Evolutionary conservation across 1,284 basidiomycete species (phyloP), one percentile per base, ranked within the genome.

Genomic region (Macrocystidia cucumis): DNA sequence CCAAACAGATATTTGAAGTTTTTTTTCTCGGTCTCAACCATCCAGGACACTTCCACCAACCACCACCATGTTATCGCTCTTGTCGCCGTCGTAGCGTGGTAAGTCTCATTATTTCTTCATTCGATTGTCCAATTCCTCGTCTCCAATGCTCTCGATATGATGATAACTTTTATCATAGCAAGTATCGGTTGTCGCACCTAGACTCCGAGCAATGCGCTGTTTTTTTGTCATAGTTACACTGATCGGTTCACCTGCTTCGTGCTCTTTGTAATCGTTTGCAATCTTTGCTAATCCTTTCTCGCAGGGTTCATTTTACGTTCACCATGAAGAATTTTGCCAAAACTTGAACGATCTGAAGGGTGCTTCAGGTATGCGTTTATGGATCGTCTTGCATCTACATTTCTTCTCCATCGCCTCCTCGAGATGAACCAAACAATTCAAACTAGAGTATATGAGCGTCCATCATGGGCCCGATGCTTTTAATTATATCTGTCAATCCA

Each of bases 181-280:
- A 78, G 75, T 57, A 60, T 57, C 59, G 52, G 48, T 51, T 54
- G 52, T 59, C 55, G 43, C 69, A 74, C 72, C 69, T 68, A 62
- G 63, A 58, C 57, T 51, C 56, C 51, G 62, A 48, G 55, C 68
- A 49, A 66, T 74, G 67, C 60, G 66, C 55, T 14, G 56, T 57
- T 63, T 60, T 68, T 67, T 67, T 82, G 82, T 86, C 82, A 86
- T 86, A 85, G 82, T 86, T 86, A 86, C 82, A 79, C 82, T 85
- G 82, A 85, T 74, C 67, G 66, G 74, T 73, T 59, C 49, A 46
- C 24, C 3, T 36, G 39, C 28, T 25, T 40, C 18, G 7, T 41
- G 30, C 29, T 33, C 21, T 14, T 27, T 39, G n/a, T n/a, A n/a
- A n/a, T n/a, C n/a, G n/a, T n/a, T n/a, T n/a, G n/a, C n/a, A n/a